Conservation (phyloP, 164 flowering plant genomes). For the Kalanchoe fedtschenkoi region DNA sequence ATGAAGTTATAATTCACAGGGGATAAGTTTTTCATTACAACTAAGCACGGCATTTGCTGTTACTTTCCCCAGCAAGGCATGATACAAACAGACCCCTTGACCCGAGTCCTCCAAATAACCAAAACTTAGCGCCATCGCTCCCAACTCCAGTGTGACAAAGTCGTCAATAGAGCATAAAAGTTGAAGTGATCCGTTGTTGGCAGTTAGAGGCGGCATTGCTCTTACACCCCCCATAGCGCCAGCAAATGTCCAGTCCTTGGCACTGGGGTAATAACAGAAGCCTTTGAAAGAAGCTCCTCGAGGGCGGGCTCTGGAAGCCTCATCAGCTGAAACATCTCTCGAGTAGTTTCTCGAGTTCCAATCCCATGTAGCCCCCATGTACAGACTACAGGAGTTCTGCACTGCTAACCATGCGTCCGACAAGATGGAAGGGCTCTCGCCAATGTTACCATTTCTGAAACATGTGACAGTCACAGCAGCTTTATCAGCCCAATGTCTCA, state of each 20-base stretch:
- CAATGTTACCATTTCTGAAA: conserved; percentile 54
- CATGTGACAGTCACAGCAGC: background rate
- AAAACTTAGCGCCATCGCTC: conserved; percentile 35
- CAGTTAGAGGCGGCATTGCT: conserved; percentile 89
- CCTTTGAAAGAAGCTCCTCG: conserved; percentile 65
- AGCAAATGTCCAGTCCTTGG: conserved; percentile 46
- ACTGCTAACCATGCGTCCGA: conserved; percentile 92
- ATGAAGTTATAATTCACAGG: conserved; percentile 61
- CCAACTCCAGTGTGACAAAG: conserved; percentile 22
- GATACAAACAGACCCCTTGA: conserved; percentile 82
- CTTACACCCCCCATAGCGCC: conserved; percentile 76
- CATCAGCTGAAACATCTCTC: conserved; percentile 43
- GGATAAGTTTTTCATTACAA: conserved; percentile 48
- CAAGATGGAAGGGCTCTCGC: conserved; percentile 63
- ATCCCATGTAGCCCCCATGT: conserved; percentile 95
- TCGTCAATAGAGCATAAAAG: conserved; percentile 67
- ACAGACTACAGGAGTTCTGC: conserved; percentile 49
- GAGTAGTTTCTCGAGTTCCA: conserved; percentile 75
- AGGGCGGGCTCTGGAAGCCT: conserved; percentile 62
- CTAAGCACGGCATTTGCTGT: conserved; percentile 68
- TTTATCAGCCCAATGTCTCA: background rate
- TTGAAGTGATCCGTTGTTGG: conserved; percentile 64
- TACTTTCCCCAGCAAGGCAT: conserved; percentile 81
- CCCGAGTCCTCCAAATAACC: conserved; percentile 94
- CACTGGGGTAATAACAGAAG: conserved; percentile 55